Evolutionary conservation across 805 yeast species (phyloP).

Genomic region (Teunomyces tritomae): DNA sequence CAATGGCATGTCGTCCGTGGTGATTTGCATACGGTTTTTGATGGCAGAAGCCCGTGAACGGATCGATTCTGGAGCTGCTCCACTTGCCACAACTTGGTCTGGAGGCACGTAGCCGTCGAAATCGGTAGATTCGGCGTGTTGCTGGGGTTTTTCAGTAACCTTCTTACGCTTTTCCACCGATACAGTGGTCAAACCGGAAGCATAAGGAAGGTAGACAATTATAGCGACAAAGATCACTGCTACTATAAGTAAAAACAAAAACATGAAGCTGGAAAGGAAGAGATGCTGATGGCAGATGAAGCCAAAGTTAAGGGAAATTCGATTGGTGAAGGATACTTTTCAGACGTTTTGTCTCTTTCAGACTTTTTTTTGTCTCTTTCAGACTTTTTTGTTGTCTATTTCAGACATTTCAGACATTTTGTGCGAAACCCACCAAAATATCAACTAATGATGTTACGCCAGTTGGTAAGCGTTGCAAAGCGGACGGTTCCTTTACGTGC

Average conservation of each 20-base stretch:
- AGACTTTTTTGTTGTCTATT: not conserved
- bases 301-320: too few relatives aligned
- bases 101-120: conserved; percentile 40
- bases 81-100: conserved; percentile 27
- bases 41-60: conserved; percentile 20
- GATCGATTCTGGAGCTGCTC: conserved; percentile 10
- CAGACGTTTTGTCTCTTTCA: not conserved
- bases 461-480: too few relatives aligned
- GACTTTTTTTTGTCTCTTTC: not conserved
- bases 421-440: too few relatives aligned
- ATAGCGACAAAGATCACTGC: conserved; percentile 42
- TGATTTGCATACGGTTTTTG: conserved; percentile 28
- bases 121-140: conserved; percentile 5
- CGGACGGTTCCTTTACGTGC: not conserved
- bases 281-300: not conserved
- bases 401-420: not conserved
- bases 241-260: conserved; percentile 36
- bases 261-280: conserved; percentile 19
- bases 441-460: too few relatives aligned
- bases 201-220: conserved; percentile 45
- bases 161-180: conserved; percentile 22
- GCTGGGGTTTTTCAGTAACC: conserved; percentile 1
- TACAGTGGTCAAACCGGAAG: conserved; percentile 49
- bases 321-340: not conserved
- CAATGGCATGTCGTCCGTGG: conserved; percentile 37